phyloP scores from a whole-genome alignment of 345 rosid species.

The Salix brachista region DNA sequence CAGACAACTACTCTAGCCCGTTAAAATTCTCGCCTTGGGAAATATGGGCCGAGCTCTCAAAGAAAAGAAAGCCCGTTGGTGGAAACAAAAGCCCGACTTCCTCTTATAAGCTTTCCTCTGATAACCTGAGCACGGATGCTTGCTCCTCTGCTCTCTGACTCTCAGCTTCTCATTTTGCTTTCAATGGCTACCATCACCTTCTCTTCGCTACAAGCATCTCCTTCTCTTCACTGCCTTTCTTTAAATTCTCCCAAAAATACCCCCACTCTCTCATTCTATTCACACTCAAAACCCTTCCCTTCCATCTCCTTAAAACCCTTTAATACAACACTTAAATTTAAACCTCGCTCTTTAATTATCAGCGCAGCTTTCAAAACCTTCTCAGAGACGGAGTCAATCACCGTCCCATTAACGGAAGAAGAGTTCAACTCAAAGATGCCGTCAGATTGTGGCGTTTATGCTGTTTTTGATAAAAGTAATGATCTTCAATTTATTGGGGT shows the following conservation, averaged over 20 bases:
- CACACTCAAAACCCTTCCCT: slow-evolving; percentile 34
- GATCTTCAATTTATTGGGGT: slow-evolving; percentile 85
- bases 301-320: slow-evolving; percentile 40
- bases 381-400: slow-evolving; percentile 42
- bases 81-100: too few relatives aligned
- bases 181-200: slow-evolving; percentile 51
- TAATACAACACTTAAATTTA: slow-evolving; percentile 4
- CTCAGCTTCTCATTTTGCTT: neutral
- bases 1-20: too few relatives aligned
- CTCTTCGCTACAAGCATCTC: slow-evolving; percentile 28
- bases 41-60: too few relatives aligned
- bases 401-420: slow-evolving; percentile 29
- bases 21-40: too few relatives aligned
- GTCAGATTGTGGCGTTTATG: slow-evolving; percentile 68
- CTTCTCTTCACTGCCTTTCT: slow-evolving; percentile 30
- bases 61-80: too few relatives aligned
- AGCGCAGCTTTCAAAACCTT: slow-evolving; percentile 47
- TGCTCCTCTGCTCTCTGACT: neutral
- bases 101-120: too few relatives aligned
- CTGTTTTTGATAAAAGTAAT: slow-evolving; percentile 55
- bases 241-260: slow-evolving; percentile 33
- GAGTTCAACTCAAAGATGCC: slow-evolving; percentile 42
- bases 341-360: slow-evolving; percentile 35
- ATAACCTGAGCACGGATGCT: too few relatives aligned
- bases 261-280: slow-evolving; percentile 37